Evolutionary conservation across 441 rosid genomes (phyloP).

Genomic region (Geranium incanum): DNA sequence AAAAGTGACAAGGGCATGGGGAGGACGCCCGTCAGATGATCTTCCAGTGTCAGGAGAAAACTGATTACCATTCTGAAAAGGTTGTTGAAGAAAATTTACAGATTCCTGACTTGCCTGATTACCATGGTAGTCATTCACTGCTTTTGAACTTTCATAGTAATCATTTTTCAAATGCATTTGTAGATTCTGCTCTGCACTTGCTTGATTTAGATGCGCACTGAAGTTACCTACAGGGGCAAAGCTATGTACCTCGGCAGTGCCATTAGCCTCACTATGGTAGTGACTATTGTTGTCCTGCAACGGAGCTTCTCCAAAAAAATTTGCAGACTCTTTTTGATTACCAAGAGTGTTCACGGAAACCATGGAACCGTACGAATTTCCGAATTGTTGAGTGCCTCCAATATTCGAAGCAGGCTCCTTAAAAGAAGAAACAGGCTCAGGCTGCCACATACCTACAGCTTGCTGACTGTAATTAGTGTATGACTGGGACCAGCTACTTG

Average conservation of each 20-base stretch:
- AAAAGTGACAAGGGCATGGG: conserved; percentile 79
- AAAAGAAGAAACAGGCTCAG: conserved; percentile 31
- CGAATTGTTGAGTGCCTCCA: conserved; percentile 43
- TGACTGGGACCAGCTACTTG: conserved; percentile 1
- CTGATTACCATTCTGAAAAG: conserved; percentile 46
- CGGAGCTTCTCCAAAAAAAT: conserved; percentile 22
- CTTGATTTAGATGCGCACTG: conserved; percentile 41
- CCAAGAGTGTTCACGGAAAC: conserved; percentile 17
- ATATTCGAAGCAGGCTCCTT: conserved; percentile 30
- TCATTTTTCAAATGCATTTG: conserved; percentile 42
- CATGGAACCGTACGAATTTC: conserved; percentile 36
- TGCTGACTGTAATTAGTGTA: conserved; percentile 3
- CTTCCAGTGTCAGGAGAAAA: conserved; percentile 42
- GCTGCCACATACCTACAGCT: conserved; percentile 21
- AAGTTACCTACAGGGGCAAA: conserved; percentile 37
- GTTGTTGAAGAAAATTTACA: conserved; percentile 34
- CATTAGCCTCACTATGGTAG: conserved; percentile 41
- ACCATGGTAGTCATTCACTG: conserved; percentile 37
- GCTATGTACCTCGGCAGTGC: conserved; percentile 33
- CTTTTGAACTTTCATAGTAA: conserved; percentile 42
- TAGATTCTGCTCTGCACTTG: conserved; percentile 42
- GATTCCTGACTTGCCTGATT: conserved; percentile 31
- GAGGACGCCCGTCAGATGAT: conserved; percentile 91
- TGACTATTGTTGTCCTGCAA: conserved; percentile 16
- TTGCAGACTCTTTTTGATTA: conserved; percentile 29